phyloP scores from a whole-genome alignment of 2,329 filamentous ascomycete species.

The Aspergillus proliferans region DNA sequence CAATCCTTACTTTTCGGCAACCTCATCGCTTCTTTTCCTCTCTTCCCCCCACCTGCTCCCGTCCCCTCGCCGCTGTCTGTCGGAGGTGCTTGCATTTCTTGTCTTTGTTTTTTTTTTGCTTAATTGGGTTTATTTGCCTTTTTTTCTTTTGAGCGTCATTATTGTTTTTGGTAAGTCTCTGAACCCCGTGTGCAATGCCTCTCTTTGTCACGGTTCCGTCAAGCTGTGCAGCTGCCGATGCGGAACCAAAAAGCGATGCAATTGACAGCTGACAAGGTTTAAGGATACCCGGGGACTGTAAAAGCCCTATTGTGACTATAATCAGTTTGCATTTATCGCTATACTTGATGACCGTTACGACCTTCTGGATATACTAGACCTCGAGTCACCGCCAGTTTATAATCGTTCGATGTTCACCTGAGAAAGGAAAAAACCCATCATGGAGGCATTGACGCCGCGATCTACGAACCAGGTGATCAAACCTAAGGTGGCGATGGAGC shows the following conservation, averaged over 20 bases:
- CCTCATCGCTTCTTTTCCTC: constrained; percentile 4
- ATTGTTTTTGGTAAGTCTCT: constrained; percentile 9
- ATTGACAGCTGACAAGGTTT: constrained; percentile 6
- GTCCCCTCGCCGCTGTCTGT: constrained; percentile 10
- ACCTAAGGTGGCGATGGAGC: constrained; percentile 35
- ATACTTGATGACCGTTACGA: constrained; percentile 18
- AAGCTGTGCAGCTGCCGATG: background rate
- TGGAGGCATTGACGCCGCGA: constrained; percentile 45
- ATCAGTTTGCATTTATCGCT: constrained; percentile 8
- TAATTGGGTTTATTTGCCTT: background rate
- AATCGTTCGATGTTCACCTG: constrained; percentile 18
- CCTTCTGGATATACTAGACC: constrained; percentile 1
- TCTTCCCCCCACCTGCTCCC: constrained; percentile 11
- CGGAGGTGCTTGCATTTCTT: constrained; percentile 20
- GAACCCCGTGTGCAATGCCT: constrained; percentile 1
- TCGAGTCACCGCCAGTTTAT: constrained; percentile 5
- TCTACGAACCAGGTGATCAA: constrained; percentile 43
- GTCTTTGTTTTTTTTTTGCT: constrained; percentile 3
- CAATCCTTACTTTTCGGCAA: constrained; percentile 11
- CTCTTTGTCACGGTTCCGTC: background rate
- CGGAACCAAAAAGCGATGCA: background rate
- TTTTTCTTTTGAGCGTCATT: constrained; percentile 18
- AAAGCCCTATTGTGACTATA: background rate
- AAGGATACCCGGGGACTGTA: constrained; percentile 3
- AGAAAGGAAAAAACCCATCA: constrained; percentile 16